Evolutionary conservation across 2,329 filamentous ascomycete genomes (phyloP).

Genomic region (Epichloe bromicola): DNA sequence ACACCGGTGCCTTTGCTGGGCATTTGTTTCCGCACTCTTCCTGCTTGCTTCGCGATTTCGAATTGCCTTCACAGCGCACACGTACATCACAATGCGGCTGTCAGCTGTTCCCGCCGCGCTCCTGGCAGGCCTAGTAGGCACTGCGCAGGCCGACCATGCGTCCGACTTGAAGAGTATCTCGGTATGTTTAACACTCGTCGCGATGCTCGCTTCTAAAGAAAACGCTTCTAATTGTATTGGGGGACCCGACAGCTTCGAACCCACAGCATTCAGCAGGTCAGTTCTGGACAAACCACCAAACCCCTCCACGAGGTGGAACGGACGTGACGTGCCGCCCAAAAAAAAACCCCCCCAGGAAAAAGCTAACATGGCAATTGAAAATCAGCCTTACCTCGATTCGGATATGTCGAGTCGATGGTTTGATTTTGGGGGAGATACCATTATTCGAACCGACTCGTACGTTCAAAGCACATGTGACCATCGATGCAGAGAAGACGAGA

Average conservation of each 20-base stretch:
- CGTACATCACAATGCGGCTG: constrained; percentile 30
- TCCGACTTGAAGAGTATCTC: constrained; percentile 39
- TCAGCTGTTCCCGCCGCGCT: constrained; percentile 33
- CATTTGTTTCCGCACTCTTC: neutral
- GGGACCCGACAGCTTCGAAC: constrained; percentile 55
- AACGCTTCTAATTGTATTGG: neutral
- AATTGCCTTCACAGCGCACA: neutral
- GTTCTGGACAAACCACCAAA: constrained; percentile 19
- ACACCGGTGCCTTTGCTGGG: constrained; percentile 7
- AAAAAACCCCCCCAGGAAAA: neutral
- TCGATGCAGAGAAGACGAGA: neutral
- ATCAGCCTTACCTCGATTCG: constrained; percentile 86
- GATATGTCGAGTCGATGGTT: constrained; percentile 99
- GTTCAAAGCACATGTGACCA: constrained; percentile 13
- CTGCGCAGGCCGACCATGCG: constrained; percentile 34
- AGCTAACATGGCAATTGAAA: constrained; percentile 6
- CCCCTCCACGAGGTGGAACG: neutral
- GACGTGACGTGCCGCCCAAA: neutral
- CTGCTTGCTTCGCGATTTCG: neutral
- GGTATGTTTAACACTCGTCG: constrained; percentile 20
- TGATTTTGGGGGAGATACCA: constrained; percentile 96
- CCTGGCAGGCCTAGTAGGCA: constrained; percentile 37
- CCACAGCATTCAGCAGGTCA: constrained; percentile 68
- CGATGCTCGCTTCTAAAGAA: neutral
- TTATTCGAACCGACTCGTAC: constrained; percentile 61